Evolutionary conservation across 2,329 filamentous ascomycete species (phyloP).

Genomic region (Verticillium zaregamsianum): DNA sequence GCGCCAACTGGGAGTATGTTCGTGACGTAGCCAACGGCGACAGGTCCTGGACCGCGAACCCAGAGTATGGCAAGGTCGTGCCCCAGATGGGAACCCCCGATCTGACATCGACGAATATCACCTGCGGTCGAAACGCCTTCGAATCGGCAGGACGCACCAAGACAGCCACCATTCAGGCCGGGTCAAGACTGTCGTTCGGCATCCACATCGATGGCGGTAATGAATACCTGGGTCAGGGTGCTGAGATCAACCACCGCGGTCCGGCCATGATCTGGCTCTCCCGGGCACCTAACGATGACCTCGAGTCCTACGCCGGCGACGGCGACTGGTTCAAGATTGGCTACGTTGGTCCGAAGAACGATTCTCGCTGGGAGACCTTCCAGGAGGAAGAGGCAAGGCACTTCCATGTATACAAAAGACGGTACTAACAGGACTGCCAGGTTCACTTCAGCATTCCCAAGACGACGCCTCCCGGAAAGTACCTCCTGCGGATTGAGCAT

Average conservation of each 20-base stretch:
- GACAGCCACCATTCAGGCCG: slow-evolving; percentile 6
- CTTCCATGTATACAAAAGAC: neutral
- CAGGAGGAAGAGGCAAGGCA: neutral
- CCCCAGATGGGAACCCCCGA: slow-evolving; percentile 1
- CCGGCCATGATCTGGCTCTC: slow-evolving; percentile 7
- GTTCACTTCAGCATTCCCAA: neutral
- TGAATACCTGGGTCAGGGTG: neutral
- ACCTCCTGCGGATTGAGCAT: neutral
- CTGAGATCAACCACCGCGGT: slow-evolving; percentile 7
- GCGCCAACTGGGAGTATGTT: slow-evolving; percentile 8
- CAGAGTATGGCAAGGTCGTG: neutral
- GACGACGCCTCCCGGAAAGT: neutral
- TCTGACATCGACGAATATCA: slow-evolving; percentile 2
- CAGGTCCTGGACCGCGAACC: neutral
- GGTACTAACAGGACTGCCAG: neutral
- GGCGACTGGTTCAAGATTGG: slow-evolving; percentile 12
- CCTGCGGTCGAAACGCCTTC: slow-evolving; percentile 6
- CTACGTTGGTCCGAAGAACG: neutral
- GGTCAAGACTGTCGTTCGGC: slow-evolving; percentile 3
- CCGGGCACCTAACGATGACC: slow-evolving; percentile 4
- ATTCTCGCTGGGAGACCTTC: neutral
- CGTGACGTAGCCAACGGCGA: slow-evolving; percentile 3
- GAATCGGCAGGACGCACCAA: neutral
- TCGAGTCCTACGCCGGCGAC: slow-evolving; percentile 6
- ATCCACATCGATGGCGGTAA: slow-evolving; percentile 1